phyloP scores from a whole-genome alignment of 202 grass and related monocot species.

The Schoenoplectus triqueter region DNA sequence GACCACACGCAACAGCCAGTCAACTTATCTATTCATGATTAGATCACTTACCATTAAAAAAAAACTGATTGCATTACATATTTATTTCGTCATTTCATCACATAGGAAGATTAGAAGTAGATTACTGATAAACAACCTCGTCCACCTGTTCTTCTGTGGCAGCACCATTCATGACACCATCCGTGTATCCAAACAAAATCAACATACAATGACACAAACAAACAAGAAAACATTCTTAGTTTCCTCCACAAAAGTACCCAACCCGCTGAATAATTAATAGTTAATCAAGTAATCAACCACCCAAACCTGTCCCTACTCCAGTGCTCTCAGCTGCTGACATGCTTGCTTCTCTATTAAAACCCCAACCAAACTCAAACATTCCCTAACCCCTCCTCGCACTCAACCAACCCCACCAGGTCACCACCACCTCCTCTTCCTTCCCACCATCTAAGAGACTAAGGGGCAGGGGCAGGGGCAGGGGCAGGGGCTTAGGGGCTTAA shows the following conservation, averaged over 20 bases:
- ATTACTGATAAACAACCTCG: neutral
- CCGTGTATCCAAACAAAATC: neutral
- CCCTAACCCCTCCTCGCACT: constrained; percentile 37
- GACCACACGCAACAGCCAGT: neutral
- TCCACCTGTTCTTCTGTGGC: neutral
- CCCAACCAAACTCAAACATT: constrained; percentile 36
- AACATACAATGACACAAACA: too few species aligned
- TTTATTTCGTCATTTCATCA: neutral
- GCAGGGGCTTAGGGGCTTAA: too few species aligned
- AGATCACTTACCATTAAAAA: neutral
- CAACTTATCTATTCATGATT: constrained; percentile 13
- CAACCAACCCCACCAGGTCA: constrained; percentile 30
- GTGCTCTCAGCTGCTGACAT: neutral
- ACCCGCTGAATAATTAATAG: too few species aligned
- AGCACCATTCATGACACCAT: neutral
- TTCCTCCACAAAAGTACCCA: too few species aligned
- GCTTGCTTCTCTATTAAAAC: constrained; percentile 40
- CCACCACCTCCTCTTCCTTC: constrained; percentile 33
- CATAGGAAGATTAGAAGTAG: neutral
- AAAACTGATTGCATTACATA: neutral
- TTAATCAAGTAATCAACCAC: too few species aligned
- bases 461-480: too few species aligned
- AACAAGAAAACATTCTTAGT: too few species aligned
- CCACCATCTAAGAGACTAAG: too few species aligned
- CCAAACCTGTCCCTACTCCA: too few species aligned